Conservation (phyloP, 148 eudicot genomes). For the Vaccinium vitisidaea region DNA sequence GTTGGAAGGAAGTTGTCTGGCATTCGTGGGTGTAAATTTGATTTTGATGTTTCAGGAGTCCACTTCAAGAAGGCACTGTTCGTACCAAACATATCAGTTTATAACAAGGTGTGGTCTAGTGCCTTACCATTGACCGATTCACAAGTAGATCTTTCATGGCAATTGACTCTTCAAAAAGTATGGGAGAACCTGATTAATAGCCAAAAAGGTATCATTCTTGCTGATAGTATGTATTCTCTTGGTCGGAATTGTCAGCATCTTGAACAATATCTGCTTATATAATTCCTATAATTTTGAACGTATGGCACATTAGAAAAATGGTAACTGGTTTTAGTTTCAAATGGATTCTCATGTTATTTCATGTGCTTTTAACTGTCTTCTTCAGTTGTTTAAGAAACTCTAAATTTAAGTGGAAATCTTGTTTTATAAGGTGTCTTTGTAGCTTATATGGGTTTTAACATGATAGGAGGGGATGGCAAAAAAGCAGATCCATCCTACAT, state of each 20-base stretch:
- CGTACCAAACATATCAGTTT: constrained; percentile 90
- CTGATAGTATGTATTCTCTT: neutral
- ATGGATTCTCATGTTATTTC: neutral
- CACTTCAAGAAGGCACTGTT: constrained; percentile 85
- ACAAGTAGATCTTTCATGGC: constrained; percentile 89
- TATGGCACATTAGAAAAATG: neutral
- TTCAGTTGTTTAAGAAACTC: neutral
- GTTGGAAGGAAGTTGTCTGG: neutral
- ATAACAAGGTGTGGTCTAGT: constrained; percentile 65
- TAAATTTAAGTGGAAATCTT: neutral
- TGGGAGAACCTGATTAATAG: constrained; percentile 70
- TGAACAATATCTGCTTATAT: neutral
- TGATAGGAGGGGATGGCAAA: constrained; percentile 48
- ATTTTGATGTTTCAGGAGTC: constrained; percentile 57
- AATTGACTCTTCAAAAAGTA: constrained; percentile 68
- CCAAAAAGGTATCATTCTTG: constrained; percentile 53
- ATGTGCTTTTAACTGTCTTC: neutral
- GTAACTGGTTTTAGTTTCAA: neutral
- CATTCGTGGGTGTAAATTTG: neutral
- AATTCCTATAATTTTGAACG: neutral
- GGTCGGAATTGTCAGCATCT: neutral
- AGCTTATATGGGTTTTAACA: constrained; percentile 5
- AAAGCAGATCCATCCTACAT: constrained; percentile 32
- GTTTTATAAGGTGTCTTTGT: neutral
- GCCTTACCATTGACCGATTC: constrained; percentile 44